These are phyloP conservation scores for Colletotrichum tropicicola DNA, from an alignment of 2,329 filamentous ascomycete genomes.

Conservation along the genomic window DNA sequence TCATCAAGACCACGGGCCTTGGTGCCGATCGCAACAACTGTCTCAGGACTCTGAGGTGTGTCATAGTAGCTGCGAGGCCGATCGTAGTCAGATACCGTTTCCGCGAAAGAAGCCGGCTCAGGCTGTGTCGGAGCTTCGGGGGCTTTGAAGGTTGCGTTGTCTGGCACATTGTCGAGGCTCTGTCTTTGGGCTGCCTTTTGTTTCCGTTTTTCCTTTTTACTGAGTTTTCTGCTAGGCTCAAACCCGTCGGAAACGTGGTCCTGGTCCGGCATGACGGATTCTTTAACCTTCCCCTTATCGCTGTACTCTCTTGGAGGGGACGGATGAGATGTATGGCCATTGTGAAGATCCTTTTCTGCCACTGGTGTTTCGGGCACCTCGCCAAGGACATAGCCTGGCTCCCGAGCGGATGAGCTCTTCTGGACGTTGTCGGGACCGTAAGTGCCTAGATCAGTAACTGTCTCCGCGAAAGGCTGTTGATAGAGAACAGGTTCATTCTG, in stretches of 20 bases:
- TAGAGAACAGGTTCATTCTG: constrained; percentile 62
- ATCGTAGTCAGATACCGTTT: neutral
- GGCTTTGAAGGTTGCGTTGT: neutral
- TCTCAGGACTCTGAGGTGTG: constrained; percentile 13
- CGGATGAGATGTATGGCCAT: constrained; percentile 38
- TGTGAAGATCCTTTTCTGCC: neutral
- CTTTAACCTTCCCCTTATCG: constrained; percentile 34
- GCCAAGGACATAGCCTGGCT: constrained; percentile 56
- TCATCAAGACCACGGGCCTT: constrained; percentile 4
- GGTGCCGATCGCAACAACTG: constrained; percentile 15
- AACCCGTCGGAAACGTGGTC: constrained; percentile 25
- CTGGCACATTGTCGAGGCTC: constrained; percentile 37
- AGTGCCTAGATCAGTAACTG: constrained; percentile 51
- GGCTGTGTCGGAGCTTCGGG: neutral
- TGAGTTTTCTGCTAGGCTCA: constrained; percentile 42
- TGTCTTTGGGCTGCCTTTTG: constrained; percentile 51
- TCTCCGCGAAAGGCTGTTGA: constrained; percentile 58
- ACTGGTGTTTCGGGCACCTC: constrained; percentile 53
- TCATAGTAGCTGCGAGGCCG: constrained; percentile 6
- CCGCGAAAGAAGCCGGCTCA: neutral
- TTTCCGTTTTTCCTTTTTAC: constrained; percentile 59
- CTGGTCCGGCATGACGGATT: constrained; percentile 23
- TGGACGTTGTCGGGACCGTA: constrained; percentile 43
- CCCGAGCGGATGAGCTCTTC: constrained; percentile 34
- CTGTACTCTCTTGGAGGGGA: constrained; percentile 33